Percentiles rank a stretch among this genome's conserved stretches.
Evolutionary conservation across 2,329 filamentous ascomycete species (phyloP).

Genomic region (Cercospora sp.): DNA sequence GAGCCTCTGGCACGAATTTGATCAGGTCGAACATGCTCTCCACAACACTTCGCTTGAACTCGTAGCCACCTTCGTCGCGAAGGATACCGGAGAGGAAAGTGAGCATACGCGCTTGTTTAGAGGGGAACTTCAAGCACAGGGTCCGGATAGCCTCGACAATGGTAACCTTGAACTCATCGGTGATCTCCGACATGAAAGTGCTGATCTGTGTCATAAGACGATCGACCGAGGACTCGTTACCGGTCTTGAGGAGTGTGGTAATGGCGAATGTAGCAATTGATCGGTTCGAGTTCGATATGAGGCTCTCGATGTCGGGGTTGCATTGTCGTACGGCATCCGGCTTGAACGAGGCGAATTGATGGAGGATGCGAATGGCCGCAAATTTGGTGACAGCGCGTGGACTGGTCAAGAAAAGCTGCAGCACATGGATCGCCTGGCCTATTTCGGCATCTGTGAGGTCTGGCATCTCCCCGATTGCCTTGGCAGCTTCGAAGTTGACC

Average conservation of each 20-base stretch:
- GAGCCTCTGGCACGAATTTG: constrained; percentile 92
- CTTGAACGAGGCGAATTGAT: constrained; percentile 96
- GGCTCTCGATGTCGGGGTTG: constrained; percentile 94
- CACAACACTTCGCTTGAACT: constrained; percentile 96
- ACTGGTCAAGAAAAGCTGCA: constrained; percentile 95
- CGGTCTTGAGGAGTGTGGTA: constrained; percentile 95
- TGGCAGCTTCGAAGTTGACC: constrained; percentile 99
- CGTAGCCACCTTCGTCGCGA: constrained; percentile 93
- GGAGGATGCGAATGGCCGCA: constrained; percentile 90
- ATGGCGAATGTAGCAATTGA: constrained; percentile 98
- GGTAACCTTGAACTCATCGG: constrained; percentile 99
- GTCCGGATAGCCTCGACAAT: constrained; percentile 98
- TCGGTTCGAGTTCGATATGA: constrained; percentile 95
- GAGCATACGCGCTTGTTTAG: constrained; percentile 97
- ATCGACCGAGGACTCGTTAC: constrained; percentile 95
- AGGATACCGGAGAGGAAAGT: constrained; percentile 96
- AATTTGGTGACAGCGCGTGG: constrained; percentile 97
- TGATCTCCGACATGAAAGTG: constrained; percentile 97
- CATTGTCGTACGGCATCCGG: constrained; percentile 86
- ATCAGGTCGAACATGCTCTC: constrained; percentile 99
- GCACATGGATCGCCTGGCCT: constrained; percentile 85
- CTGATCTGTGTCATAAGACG: constrained; percentile 98
- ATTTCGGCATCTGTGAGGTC: constrained; percentile 92
- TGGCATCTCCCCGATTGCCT: constrained; percentile 93
- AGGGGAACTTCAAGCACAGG: constrained; percentile 94